Evolutionary conservation across 495 filamentous ascomycete genomes (phyloP).

Genomic region (Lepraria neglecta): DNA sequence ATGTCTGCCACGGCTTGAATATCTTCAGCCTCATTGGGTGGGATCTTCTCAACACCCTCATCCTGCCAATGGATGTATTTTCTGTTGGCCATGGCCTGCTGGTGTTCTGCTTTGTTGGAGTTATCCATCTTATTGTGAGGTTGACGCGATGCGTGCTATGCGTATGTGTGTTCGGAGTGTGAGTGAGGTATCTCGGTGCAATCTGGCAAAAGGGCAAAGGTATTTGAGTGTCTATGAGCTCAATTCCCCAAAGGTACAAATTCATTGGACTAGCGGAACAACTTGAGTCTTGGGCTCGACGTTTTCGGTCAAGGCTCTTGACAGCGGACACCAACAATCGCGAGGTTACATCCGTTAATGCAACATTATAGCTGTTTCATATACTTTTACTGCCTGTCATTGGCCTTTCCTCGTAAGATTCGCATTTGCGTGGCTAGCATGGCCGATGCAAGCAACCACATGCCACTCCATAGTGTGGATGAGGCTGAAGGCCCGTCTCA

Average conservation of each 20-base stretch:
- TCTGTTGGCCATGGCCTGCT: conserved; percentile 25
- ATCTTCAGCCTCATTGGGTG: conserved; percentile 39
- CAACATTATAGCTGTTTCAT: no score
- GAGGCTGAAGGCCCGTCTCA: background rate
- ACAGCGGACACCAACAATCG: no score
- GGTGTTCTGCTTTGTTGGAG: conserved; percentile 23
- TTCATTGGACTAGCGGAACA: no score
- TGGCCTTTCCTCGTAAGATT: background rate
- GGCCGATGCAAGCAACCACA: no score
- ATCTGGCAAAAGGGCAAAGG: background rate
- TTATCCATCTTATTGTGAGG: conserved; percentile 15
- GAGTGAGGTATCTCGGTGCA: background rate
- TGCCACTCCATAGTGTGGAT: background rate
- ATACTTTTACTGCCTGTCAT: no score
- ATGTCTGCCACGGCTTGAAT: conserved; percentile 42
- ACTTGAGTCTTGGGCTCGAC: no score
- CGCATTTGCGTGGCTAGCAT: no score
- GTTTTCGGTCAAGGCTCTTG: no score
- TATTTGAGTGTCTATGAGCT: background rate
- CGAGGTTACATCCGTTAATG: no score
- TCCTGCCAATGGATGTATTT: conserved; percentile 41
- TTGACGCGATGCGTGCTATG: background rate
- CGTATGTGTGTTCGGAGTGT: background rate
- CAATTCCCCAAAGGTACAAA: no score
- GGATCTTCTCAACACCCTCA: conserved; percentile 40